Conservation (phyloP, 2,329 filamentous ascomycete species). For the Alternaria ventricosa region DNA sequence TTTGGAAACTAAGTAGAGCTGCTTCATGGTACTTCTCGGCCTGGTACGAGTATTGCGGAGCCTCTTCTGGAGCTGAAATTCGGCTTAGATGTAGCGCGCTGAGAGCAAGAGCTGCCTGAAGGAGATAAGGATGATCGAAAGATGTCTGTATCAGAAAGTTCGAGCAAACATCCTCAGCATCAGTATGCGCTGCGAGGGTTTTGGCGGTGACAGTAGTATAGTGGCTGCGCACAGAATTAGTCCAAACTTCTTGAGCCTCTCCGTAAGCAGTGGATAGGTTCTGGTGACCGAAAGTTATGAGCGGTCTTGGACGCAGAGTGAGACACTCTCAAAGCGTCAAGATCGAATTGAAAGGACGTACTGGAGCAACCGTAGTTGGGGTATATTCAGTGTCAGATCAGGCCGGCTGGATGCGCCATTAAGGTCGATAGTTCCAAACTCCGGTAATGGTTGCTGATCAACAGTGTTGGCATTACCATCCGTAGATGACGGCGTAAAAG, state of each 20-base stretch:
- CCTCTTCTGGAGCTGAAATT: constrained; percentile 24
- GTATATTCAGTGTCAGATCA: constrained; percentile 23
- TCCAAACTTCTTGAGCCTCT: not conserved
- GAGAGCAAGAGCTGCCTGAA: constrained; percentile 53
- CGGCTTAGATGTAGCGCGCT: constrained; percentile 54
- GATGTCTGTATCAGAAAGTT: constrained; percentile 42
- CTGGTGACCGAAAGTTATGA: not conserved
- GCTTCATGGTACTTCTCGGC: constrained; percentile 31
- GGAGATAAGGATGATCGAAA: constrained; percentile 53
- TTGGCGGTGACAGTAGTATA: constrained; percentile 37
- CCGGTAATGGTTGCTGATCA: constrained; percentile 7
- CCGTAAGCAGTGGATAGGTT: not conserved
- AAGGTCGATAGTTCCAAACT: not conserved
- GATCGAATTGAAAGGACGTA: constrained; percentile 1
- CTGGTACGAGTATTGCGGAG: constrained; percentile 22
- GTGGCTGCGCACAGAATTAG: constrained; percentile 18
- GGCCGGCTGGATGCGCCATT: not conserved
- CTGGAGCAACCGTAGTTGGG: constrained; percentile 40
- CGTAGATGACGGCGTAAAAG: constrained; percentile 23
- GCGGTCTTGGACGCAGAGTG: not conserved
- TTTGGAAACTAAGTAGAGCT: constrained; percentile 28
- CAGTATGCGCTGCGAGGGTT: constrained; percentile 25
- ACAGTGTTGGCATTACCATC: constrained; percentile 12
- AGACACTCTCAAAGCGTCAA: not conserved
- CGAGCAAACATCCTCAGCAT: constrained; percentile 26